Conservation (phyloP, 2,329 filamentous ascomycete species). For the Trichoderma cornu-damae region DNA sequence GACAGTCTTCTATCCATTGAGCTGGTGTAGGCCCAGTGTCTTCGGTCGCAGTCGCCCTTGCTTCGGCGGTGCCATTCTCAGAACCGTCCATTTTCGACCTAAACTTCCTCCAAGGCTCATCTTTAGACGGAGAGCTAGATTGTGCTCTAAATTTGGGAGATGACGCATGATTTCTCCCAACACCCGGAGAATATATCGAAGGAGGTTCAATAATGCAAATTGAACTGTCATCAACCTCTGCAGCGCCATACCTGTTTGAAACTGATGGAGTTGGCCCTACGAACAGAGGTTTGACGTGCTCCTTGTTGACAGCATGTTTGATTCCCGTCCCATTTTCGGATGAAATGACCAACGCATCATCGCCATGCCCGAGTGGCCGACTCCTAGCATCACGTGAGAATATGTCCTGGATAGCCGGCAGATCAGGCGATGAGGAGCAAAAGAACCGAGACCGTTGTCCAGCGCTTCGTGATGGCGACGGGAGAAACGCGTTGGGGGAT, state of each 20-base stretch:
- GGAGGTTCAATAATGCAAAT: slow-evolving; percentile 24
- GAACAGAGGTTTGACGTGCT: not conserved
- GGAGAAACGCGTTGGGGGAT: slow-evolving; percentile 31
- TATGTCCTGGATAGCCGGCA: slow-evolving; percentile 49
- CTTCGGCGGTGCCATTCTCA: not conserved
- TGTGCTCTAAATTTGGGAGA: slow-evolving; percentile 4
- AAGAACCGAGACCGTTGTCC: slow-evolving; percentile 30
- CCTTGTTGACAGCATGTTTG: not conserved
- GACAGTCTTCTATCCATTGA: not conserved
- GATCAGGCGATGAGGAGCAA: slow-evolving; percentile 49
- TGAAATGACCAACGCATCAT: slow-evolving; percentile 35
- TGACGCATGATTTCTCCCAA: slow-evolving; percentile 18
- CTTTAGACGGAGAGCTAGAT: slow-evolving; percentile 21
- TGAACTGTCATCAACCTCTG: slow-evolving; percentile 17
- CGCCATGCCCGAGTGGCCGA: slow-evolving; percentile 34
- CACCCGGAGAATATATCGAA: slow-evolving; percentile 20
- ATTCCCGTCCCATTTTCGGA: slow-evolving; percentile 26
- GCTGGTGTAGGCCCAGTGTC: not conserved
- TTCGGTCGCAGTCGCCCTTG: not conserved
- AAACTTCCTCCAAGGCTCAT: slow-evolving; percentile 38
- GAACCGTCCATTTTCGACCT: slow-evolving; percentile 22
- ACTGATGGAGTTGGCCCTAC: not conserved
- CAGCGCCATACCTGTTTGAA: not conserved
- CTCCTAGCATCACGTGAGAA: slow-evolving; percentile 31
- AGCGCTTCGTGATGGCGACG: slow-evolving; percentile 31